These are phyloP conservation scores for Tylopilus sp. DNA, from an alignment of 768 basidiomycete genomes.

Conservation along the genomic window DNA sequence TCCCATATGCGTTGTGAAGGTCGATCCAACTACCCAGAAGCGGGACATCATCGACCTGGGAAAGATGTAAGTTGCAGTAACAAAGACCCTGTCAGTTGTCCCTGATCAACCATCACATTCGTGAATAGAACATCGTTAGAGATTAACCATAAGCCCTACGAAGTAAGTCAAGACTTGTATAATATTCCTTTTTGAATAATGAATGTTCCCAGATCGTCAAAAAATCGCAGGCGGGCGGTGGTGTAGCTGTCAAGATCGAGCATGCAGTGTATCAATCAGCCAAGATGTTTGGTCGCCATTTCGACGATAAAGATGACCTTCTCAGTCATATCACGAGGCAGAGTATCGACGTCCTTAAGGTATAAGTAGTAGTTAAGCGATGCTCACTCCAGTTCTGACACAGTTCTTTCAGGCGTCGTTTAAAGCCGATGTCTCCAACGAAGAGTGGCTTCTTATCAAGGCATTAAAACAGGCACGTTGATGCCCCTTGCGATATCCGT, in stretches of 20 bases:
- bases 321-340: constrained; percentile 86
- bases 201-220: constrained; percentile 68
- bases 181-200: not conserved
- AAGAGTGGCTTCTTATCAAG: constrained; percentile 93
- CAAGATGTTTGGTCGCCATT: constrained; percentile 95
- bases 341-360: constrained; percentile 96
- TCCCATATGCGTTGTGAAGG: constrained; percentile 91
- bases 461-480: constrained; percentile 66
- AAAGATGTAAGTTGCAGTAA: constrained; percentile 68
- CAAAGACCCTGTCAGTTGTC: not conserved
- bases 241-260: constrained; percentile 98
- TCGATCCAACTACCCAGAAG: constrained; percentile 83
- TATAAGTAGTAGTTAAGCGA: constrained; percentile 26
- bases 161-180: constrained; percentile 44
- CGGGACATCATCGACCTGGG: constrained; percentile 90
- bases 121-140: constrained; percentile 81
- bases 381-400: constrained; percentile 6
- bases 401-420: constrained; percentile 60
- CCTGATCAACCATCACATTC: constrained; percentile 1
- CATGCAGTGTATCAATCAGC: constrained; percentile 94
- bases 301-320: constrained; percentile 93
- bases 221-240: constrained; percentile 90
- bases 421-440: constrained; percentile 81
- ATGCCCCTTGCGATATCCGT: not conserved
- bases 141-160: constrained; percentile 90